Evolutionary conservation across 768 basidiomycete species (phyloP), one percentile per base, ranked within the genome.

Genomic region (Boletus edulis): DNA sequence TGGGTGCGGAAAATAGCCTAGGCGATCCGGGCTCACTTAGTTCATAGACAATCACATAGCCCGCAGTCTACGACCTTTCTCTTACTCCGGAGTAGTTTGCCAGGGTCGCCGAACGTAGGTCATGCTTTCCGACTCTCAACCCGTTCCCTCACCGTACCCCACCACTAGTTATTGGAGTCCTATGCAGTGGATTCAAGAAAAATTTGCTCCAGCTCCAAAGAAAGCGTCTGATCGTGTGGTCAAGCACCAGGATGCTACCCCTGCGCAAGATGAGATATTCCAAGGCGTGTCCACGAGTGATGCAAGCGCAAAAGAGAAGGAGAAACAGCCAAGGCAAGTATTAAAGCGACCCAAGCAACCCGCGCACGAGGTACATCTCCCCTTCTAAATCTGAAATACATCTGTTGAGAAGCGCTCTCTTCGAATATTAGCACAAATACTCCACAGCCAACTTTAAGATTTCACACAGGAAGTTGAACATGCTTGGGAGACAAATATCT

Each of bases 381-480:
- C 45, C 43, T 39, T 38, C 12, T 35, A 29, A 51, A 5, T 31
- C 8, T 18, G 35, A 49, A 46, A 18, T 7, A 18, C n/a, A 40
- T 49, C 10, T 45, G 17, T 38, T 54, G 48, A 60, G 47, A 62
- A 58, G 15, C 35, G n/a, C 35, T 41, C 35, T 51, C 27, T 42
- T 34, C 40, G 52, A 31, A 51, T 49, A 48, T 39, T 56, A 97
- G 94, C 94, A 96, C 76, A 90, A 92, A 77, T 94, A 91, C 70
- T 92, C 91, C 20, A 98, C 95, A 0, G 85, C 89, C 17, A 85
- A 84, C 69, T 96, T 97, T 78, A 95, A 94, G 73, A 91, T 94
- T 41, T 96, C 94, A 4, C 89, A 87, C 63, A 83, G 95, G 52
- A 99, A 98, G 71, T 78, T 99, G 53, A 95, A 96, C 71, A 82